Base-by-base conservation (phyloP, 2,329 filamentous ascomycete species). In the Ilyonectria mors-panacis region DNA sequence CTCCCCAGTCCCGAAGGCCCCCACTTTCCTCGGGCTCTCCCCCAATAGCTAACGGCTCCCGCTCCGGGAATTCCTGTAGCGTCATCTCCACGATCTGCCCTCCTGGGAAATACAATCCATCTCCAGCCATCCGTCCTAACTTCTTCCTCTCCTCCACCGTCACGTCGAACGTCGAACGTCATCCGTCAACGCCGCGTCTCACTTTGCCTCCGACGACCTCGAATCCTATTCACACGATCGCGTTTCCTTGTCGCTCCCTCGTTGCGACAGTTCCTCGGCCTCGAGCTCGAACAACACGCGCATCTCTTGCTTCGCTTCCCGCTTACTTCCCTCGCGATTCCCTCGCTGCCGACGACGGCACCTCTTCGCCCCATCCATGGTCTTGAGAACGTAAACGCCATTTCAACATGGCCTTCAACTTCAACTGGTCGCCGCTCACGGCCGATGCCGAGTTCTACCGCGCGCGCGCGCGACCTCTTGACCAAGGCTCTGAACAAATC, bases 361-460 rank as follows among this genome's bases (percentile, higher is more conserved):
- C 72, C 68, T 71, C 59, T 48, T 66, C 67, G 58, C 69, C 66
- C 69, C 59, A 72, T 75, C 71, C 73, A 82, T 82, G 81, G 74
- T 77, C 67, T 70, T 76, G 76, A 76, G 74, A 73, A 74, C 60
- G 73, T 76, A 72, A 78, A 72, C 70, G 84, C 83, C 82, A 84
- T 84, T 82, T 83, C 82, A 87, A 84, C 83, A 99, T 99, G 96
- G 96, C 96, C 75, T 99, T 99, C 93, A 98, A 98, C 87, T 99
- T 99, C 93, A 98, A 98, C 94, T 99, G 96, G 96, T 97, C 94
- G 89, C 96, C 96, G 79, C 88, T 99, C 73, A 96, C 97, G 84
- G 95, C 95, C 79, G 96, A 98, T 85, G 95, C 94, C 78, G 89
- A 91, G 75, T 96, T 96, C 82, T 95, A 95, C 83, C 90, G 93